Evolutionary conservation across 257 asterid genomes (phyloP).

Genomic region (Cruciata laevipes): DNA sequence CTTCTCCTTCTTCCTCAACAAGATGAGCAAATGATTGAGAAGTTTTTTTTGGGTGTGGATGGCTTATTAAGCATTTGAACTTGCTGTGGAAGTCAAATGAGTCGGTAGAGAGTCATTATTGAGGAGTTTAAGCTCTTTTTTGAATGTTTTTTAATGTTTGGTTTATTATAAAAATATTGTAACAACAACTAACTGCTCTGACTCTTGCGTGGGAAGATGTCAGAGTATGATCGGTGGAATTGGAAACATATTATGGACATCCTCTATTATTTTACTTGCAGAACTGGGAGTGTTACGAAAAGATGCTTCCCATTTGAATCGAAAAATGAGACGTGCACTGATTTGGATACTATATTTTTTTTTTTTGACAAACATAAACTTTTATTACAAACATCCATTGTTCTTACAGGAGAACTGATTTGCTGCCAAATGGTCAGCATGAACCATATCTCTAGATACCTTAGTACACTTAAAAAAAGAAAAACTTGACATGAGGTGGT

Average conservation of each 20-base stretch:
- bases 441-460: no score
- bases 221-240: background rate
- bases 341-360: no score
- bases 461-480: no score
- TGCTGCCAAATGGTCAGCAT: no score
- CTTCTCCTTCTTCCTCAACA: background rate
- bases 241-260: slow-evolving; percentile 1
- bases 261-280: background rate
- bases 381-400: no score
- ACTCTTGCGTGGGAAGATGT: background rate
- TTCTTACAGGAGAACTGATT: no score
- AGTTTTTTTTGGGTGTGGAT: background rate
- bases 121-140: background rate
- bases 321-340: background rate
- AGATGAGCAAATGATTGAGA: background rate
- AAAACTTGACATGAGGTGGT: no score
- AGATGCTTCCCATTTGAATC: background rate
- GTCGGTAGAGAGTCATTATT: background rate
- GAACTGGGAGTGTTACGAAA: background rate
- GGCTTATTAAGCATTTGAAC: background rate
- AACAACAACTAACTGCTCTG: slow-evolving; percentile 6
- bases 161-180: background rate
- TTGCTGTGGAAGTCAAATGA: slow-evolving; percentile 7
- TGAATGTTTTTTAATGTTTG: background rate
- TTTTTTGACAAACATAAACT: no score